These are phyloP conservation scores for Pyrenochaeta sp. DNA, from an alignment of 2,329 filamentous ascomycete species.

Conservation along the genomic window DNA sequence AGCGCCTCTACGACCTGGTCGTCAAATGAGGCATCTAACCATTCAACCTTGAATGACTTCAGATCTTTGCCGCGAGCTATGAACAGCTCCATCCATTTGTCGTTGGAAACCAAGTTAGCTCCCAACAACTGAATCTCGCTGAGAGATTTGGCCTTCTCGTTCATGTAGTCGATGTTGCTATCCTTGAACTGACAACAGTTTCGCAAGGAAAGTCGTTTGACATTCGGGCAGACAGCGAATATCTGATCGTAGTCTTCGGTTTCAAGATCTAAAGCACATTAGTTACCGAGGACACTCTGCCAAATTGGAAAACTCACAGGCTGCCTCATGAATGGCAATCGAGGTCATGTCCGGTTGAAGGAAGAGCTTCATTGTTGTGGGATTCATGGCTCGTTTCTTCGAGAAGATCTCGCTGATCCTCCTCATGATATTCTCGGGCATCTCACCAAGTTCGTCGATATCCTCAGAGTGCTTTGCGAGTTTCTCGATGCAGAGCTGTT, in stretches of 20 bases:
- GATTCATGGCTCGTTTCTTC: constrained; percentile 66
- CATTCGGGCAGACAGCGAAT: constrained; percentile 74
- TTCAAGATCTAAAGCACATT: constrained; percentile 61
- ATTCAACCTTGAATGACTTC: constrained; percentile 77
- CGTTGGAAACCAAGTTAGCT: constrained; percentile 80
- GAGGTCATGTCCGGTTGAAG: constrained; percentile 61
- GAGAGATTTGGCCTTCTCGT: constrained; percentile 73
- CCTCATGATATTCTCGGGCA: constrained; percentile 64
- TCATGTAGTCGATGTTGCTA: constrained; percentile 78
- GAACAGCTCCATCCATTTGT: constrained; percentile 76
- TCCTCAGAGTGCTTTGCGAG: constrained; percentile 69
- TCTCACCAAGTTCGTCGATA: constrained; percentile 69
- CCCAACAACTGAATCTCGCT: constrained; percentile 80
- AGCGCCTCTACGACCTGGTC: constrained; percentile 73
- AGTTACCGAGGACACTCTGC: not conserved
- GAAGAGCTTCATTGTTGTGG: constrained; percentile 59
- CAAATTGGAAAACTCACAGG: constrained; percentile 53
- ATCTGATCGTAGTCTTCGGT: constrained; percentile 81
- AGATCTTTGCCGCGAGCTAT: constrained; percentile 69
- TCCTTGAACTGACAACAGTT: constrained; percentile 95
- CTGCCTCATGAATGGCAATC: constrained; percentile 68
- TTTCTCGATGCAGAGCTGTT: constrained; percentile 70
- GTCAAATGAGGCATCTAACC: constrained; percentile 81
- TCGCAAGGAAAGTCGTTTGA: constrained; percentile 76
- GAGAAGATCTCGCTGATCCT: constrained; percentile 69